Evolutionary conservation across 805 yeast genomes (phyloP).

Genomic region (Kazachstania martiniae): DNA sequence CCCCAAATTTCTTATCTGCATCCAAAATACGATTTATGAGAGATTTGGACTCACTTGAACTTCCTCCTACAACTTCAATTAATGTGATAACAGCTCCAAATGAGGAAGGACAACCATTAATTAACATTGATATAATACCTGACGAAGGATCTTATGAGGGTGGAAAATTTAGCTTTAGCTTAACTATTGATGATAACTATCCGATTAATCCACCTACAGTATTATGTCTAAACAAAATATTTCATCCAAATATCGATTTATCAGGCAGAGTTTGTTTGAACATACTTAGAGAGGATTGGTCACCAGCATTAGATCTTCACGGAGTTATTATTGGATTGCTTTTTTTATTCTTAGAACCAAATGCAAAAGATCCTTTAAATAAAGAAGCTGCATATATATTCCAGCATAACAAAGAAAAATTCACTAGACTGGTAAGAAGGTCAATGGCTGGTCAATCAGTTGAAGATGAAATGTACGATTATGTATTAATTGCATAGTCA

Average conservation of each 20-base stretch:
- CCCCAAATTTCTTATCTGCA: conserved; percentile 7
- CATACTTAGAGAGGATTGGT: conserved; percentile 91
- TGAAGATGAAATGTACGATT: conserved; percentile 49
- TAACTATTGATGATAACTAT: conserved; percentile 56
- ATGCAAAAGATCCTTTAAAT: conserved; percentile 85
- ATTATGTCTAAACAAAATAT: conserved; percentile 56
- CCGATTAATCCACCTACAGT: conserved; percentile 93
- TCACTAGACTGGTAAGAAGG: conserved; percentile 43
- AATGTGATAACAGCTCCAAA: conserved; percentile 4
- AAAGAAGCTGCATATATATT: conserved; percentile 72
- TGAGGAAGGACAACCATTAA: conserved; percentile 6
- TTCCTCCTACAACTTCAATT: conserved; percentile 16
- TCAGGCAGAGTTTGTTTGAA: conserved; percentile 89
- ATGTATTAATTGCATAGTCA: no score
- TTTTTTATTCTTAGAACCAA: conserved; percentile 81
- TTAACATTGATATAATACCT: conserved; percentile 15
- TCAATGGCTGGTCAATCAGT: conserved; percentile 70
- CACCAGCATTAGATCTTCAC: conserved; percentile 78
- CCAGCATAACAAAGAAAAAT: conserved; percentile 35
- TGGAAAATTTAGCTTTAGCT: conserved; percentile 43
- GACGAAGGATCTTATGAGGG: conserved; percentile 23
- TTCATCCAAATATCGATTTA: conserved; percentile 88
- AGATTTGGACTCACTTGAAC: conserved; percentile 17
- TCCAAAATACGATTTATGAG: conserved; percentile 17
- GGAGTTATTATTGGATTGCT: conserved; percentile 76